Conservation (phyloP, 2,329 filamentous ascomycete genomes). For the Alternaria metachromatica region DNA sequence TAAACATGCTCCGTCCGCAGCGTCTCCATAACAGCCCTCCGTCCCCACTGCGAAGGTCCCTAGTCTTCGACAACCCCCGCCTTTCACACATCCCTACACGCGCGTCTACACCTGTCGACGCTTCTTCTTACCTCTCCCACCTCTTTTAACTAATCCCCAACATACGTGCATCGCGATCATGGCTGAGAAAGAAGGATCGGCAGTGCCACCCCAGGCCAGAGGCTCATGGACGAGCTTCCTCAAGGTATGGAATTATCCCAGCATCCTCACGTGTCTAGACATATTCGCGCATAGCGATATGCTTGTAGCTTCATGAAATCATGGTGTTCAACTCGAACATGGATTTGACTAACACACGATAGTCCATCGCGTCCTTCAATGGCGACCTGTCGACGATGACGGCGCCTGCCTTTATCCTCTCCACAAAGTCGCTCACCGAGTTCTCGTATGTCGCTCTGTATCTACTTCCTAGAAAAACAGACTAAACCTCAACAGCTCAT, state of each 20-base stretch:
- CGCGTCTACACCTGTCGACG: neutral
- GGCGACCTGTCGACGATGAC: slow-evolving; percentile 64
- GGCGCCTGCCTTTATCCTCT: slow-evolving; percentile 63
- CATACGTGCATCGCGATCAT: slow-evolving; percentile 19
- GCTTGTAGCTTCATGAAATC: neutral
- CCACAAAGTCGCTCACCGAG: slow-evolving; percentile 62
- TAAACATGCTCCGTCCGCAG: slow-evolving; percentile 11
- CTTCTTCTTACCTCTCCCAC: neutral
- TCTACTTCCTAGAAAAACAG: rapidly evolving
- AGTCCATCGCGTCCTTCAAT: slow-evolving; percentile 63
- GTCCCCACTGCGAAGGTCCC: slow-evolving; percentile 2
- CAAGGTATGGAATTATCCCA: slow-evolving; percentile 46
- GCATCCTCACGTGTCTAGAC: neutral
- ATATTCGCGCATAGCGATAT: neutral
- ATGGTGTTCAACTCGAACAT: neutral
- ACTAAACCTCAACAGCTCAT: slow-evolving; percentile 37
- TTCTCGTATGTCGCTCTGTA: slow-evolving; percentile 48
- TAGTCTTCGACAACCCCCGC: neutral
- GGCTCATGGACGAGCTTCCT: slow-evolving; percentile 59
- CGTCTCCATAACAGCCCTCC: slow-evolving; percentile 20
- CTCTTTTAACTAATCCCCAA: neutral
- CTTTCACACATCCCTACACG: slow-evolving; percentile 8
- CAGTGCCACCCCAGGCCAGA: slow-evolving; percentile 55
- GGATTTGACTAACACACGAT: slow-evolving; percentile 3
- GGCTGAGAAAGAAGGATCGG: slow-evolving; percentile 52